Conservation (phyloP, 768 basidiomycete genomes). For the Trametes sanguinea region DNA sequence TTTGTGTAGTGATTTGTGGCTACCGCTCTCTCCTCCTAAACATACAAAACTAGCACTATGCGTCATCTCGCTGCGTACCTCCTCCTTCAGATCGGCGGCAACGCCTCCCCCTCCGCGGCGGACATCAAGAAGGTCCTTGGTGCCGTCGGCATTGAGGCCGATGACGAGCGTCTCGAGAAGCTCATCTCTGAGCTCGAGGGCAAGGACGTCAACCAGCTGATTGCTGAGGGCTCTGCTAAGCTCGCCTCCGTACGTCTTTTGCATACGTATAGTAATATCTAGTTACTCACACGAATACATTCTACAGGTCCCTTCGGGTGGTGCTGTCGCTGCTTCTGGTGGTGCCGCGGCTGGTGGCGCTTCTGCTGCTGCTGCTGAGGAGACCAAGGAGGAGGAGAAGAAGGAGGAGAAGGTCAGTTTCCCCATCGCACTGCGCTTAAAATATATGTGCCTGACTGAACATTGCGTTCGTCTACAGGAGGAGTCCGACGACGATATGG, state of each 20-base stretch:
- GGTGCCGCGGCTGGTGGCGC: slow-evolving; percentile 54
- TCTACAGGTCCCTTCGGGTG: slow-evolving; percentile 87
- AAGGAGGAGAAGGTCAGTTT: slow-evolving; percentile 78
- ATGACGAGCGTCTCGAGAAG: slow-evolving; percentile 76
- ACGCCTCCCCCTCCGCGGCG: slow-evolving; percentile 77
- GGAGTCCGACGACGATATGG: slow-evolving; percentile 98
- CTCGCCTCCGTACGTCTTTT: slow-evolving; percentile 81
- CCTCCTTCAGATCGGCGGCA: slow-evolving; percentile 94
- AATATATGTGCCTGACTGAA: background rate
- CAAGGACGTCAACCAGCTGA: slow-evolving; percentile 87
- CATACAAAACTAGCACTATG: slow-evolving; percentile 47
- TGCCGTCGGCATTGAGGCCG: slow-evolving; percentile 86
- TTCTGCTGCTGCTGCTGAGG: slow-evolving; percentile 66
- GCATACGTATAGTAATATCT: background rate
- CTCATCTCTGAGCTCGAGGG: slow-evolving; percentile 89
- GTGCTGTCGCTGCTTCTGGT: slow-evolving; percentile 64
- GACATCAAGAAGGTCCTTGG: slow-evolving; percentile 88
- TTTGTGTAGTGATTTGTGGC: slow-evolving; percentile 84
- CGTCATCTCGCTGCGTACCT: slow-evolving; percentile 95
- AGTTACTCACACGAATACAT: slow-evolving; percentile 6
- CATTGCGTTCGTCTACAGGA: slow-evolving; percentile 48
- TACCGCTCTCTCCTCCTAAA: slow-evolving; percentile 53
- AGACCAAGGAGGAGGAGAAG: slow-evolving; percentile 85
- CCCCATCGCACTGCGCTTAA: background rate
- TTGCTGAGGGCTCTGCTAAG: slow-evolving; percentile 89